A percentile compares a stretch with the other conserved stretches of the same genome.
Conservation (phyloP, 2,329 filamentous ascomycete genomes). For the Mycosphaerelloides madeirae region DNA sequence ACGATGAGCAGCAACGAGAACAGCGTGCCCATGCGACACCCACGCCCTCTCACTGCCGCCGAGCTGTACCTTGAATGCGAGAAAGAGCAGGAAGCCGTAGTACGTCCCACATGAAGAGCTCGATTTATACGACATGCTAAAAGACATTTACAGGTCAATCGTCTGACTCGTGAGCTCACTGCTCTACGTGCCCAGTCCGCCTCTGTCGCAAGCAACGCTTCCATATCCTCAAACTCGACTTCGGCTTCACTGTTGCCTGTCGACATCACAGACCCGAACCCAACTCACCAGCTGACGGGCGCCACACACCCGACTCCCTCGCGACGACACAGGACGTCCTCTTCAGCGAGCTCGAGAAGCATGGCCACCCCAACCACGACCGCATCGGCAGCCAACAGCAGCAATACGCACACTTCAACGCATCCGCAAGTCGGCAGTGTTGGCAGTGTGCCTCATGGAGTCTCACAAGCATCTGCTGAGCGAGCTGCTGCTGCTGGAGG, state of each 20-base stretch:
- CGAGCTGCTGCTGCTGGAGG: conserved; percentile 29
- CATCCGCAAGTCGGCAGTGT: conserved; percentile 21
- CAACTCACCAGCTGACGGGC: conserved; percentile 42
- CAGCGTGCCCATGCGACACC: conserved; percentile 67
- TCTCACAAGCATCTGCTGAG: conserved; percentile 34
- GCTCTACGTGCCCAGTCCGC: conserved; percentile 67
- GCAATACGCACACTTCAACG: conserved; percentile 13
- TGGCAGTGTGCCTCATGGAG: conserved; percentile 18
- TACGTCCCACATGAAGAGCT: conserved; percentile 33
- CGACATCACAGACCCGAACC: conserved; percentile 46
- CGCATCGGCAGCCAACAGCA: conserved; percentile 11
- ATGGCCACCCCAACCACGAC: conserved; percentile 24
- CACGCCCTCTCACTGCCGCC: conserved; percentile 78
- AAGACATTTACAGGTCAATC: conserved; percentile 65
- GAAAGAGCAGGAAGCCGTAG: conserved; percentile 91
- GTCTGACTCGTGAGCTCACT: conserved; percentile 81
- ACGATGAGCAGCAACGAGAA: conserved; percentile 20
- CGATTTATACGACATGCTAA: conserved; percentile 3
- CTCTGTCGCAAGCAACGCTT: conserved; percentile 56
- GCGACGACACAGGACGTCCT: conserved; percentile 45
- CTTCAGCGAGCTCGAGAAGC: conserved; percentile 27
- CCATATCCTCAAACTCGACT: conserved; percentile 51
- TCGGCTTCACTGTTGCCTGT: conserved; percentile 39
- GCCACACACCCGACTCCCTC: conserved; percentile 51
- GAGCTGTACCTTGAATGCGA: conserved; percentile 87